These are phyloP conservation scores for Mortierella sp. DNA, from an alignment of 371 early-diverging fungal species.

Conservation along the genomic window DNA sequence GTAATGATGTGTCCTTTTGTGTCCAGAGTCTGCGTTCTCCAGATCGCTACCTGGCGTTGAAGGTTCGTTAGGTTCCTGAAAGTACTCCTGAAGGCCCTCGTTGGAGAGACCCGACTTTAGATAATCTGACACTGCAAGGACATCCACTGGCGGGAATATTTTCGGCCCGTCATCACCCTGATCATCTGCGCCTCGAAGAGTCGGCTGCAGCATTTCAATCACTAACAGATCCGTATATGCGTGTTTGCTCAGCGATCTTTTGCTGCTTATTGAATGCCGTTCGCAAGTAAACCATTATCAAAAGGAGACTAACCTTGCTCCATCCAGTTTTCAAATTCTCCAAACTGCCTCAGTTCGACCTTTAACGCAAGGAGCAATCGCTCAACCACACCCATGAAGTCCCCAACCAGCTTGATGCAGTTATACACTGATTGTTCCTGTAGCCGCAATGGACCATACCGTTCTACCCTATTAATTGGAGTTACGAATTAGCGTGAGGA, in stretches of 20 bases:
- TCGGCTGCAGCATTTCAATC: constrained; percentile 26
- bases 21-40: neutral
- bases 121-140: constrained; percentile 20
- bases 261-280: neutral
- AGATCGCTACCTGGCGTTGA: neutral
- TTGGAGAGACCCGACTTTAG: constrained; percentile 22
- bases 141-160: constrained; percentile 27
- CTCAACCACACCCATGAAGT: constrained; percentile 37
- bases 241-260: neutral
- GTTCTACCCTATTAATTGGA: constrained; percentile 33
- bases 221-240: neutral
- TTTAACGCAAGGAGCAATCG: constrained; percentile 31
- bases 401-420: constrained; percentile 40
- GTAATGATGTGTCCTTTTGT: neutral
- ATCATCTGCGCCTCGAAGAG: constrained; percentile 20
- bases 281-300: too few species aligned
- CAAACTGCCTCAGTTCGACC: constrained; percentile 26
- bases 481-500: too few species aligned
- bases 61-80: constrained; percentile 1
- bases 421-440: constrained; percentile 20
- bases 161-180: constrained; percentile 11
- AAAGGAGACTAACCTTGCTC: constrained; percentile 15
- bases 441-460: constrained; percentile 18
- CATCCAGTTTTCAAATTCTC: constrained; percentile 48
- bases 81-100: constrained; percentile 13